Base-by-base conservation (phyloP, 768 basidiomycete genomes). In the Boletus sp. region DNA sequence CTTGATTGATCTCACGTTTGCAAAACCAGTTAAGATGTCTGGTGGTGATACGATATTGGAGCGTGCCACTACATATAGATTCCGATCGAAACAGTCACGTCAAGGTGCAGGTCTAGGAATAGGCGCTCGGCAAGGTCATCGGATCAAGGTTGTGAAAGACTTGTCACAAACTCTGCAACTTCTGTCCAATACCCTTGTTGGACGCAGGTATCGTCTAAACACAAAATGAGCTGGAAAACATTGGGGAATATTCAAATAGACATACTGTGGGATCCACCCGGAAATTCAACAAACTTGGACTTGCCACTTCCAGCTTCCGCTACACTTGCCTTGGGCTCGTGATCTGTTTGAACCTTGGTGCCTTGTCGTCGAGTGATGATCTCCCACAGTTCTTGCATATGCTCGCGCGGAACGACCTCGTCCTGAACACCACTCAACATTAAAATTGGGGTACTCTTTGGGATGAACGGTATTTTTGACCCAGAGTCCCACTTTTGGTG, bases 401-500 rank as follows among this genome's bases (percentile, higher is more conserved):
- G 82, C 37, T 68, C 59, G 10, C 72, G 75, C 13, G 79, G 80
- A 29, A 85, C 81, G 2, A 85, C 73, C 56, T 80, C 78, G 59
- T 85, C 84, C 44, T 50, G 62, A 37, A 66, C 62, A 1, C 95
- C 95, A 50, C 87, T 88, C 27, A 98, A 72, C 81, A 96, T 87
- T 19, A 97, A 76, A 10, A 94, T 84, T 0, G 92, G 92, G 3
- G 78, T 86, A 4, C 73, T 76, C 27, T 76, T 72, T 5, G 87
- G 87, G 23, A 90, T 84, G 27, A 78, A 64, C 0, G 78, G 77
- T 34, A 90, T 78, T 65, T 85, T 83, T 4, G 79, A 77, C 0
- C 80, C 79, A 1, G 90, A 90, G 64, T 92, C 84, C 93, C 93
- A 96, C 66, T 87, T 88, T 69, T 96, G 84, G 63, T 93, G 85